These are phyloP conservation scores for Corymbia calophylla DNA, from an alignment of 441 rosid genomes.

Conservation along the genomic window DNA sequence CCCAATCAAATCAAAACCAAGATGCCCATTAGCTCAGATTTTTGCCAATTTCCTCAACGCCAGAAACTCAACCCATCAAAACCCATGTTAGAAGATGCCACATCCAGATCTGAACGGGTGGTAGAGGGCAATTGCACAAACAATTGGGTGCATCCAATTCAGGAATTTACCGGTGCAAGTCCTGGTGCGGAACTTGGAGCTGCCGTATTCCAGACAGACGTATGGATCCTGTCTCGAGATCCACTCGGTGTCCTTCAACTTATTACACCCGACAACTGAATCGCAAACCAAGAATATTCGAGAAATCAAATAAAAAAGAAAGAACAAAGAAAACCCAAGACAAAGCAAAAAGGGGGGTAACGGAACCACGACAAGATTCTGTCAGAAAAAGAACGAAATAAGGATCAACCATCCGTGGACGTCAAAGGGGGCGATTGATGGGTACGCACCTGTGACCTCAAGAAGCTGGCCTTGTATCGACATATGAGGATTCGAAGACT, in stretches of 20 bases:
- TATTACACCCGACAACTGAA: slow-evolving; percentile 73
- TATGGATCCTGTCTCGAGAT: slow-evolving; percentile 88
- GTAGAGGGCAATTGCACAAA: neutral
- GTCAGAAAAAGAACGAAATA: neutral
- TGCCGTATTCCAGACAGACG: slow-evolving; percentile 66
- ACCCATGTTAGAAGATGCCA: neutral
- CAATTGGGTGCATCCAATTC: neutral
- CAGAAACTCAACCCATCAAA: neutral
- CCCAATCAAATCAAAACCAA: neutral
- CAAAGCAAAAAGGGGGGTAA: neutral
- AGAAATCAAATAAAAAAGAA: neutral
- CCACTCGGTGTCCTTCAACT: slow-evolving; percentile 94
- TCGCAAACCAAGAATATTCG: neutral
- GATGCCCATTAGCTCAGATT: neutral
- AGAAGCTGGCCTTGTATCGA: slow-evolving; percentile 71
- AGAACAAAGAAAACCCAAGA: neutral
- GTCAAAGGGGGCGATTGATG: neutral
- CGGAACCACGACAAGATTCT: neutral
- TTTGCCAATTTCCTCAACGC: neutral
- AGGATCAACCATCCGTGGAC: neutral
- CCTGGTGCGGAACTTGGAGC: slow-evolving; percentile 55
- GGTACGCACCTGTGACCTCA: slow-evolving; percentile 59
- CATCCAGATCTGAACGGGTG: neutral
- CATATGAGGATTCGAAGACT: neutral
- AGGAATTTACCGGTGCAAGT: slow-evolving; percentile 61